Evolutionary conservation across 2,329 filamentous ascomycete species (phyloP).

Genomic region (Alternaria incomplexa): DNA sequence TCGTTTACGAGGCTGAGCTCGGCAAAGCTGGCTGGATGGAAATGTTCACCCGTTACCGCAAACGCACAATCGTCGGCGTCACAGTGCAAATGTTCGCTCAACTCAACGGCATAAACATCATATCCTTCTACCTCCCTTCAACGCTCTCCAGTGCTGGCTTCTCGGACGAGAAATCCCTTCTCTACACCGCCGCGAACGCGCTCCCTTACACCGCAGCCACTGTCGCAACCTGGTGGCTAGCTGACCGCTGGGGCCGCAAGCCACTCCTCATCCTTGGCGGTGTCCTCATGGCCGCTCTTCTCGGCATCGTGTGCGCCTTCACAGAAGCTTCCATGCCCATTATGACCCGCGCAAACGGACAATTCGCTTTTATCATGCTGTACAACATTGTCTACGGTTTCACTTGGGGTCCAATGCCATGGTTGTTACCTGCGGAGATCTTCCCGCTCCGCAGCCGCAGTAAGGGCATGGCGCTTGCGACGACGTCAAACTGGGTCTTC

Average conservation of each 20-base stretch:
- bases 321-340: constrained; percentile 42
- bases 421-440: constrained; percentile 47
- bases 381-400: constrained; percentile 50
- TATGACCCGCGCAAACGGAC: constrained; percentile 43
- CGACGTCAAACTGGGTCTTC: constrained; percentile 49
- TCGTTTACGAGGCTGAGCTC: constrained; percentile 45
- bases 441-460: constrained; percentile 48
- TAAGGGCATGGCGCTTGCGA: constrained; percentile 51
- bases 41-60: constrained; percentile 53
- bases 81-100: constrained; percentile 52
- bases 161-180: constrained; percentile 46
- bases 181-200: constrained; percentile 51
- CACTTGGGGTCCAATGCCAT: constrained; percentile 51
- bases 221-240: constrained; percentile 49
- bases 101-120: constrained; percentile 53
- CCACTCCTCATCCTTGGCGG: constrained; percentile 45
- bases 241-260: constrained; percentile 50
- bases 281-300: constrained; percentile 43
- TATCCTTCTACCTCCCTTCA: constrained; percentile 51
- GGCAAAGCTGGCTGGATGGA: constrained; percentile 46
- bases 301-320: constrained; percentile 49
- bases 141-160: constrained; percentile 35
- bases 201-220: constrained; percentile 51
- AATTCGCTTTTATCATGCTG: constrained; percentile 50
- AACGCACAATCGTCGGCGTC: constrained; percentile 51